Percentiles rank a stretch among this genome's conserved stretches.
Evolutionary conservation across 2,329 filamentous ascomycete genomes (phyloP).

Genomic region (Davidsoniella virescens): DNA sequence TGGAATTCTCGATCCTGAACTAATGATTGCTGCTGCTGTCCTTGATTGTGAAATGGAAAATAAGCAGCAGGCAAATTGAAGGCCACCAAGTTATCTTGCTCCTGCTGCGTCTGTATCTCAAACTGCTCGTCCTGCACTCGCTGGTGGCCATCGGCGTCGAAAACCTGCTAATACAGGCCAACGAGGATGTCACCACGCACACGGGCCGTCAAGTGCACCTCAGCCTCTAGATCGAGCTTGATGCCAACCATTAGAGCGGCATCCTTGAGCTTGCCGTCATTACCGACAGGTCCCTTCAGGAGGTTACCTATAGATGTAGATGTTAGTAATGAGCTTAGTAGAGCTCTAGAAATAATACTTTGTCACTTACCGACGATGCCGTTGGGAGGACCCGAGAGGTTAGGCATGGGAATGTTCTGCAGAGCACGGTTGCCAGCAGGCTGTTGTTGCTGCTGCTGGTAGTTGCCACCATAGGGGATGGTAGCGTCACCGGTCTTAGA

Average conservation of each 20-base stretch:
- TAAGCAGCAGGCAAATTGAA: not conserved
- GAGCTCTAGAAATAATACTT: not conserved
- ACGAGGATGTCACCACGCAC: conserved; percentile 45
- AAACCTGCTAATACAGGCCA: conserved; percentile 32
- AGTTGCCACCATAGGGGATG: conserved; percentile 16
- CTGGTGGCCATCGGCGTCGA: conserved; percentile 4
- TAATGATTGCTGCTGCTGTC: too few species aligned
- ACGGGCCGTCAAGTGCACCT: conserved; percentile 43
- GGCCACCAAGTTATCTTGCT: too few species aligned
- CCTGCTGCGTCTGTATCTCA: too few species aligned
- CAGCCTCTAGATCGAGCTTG: conserved; percentile 46
- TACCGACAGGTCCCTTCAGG: conserved; percentile 39
- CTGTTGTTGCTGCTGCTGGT: conserved; percentile 18
- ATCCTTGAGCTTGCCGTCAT: conserved; percentile 39
- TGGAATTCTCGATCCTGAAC: too few species aligned
- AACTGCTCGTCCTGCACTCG: not conserved
- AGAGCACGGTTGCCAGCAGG: conserved; percentile 17
- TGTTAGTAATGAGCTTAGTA: not conserved
- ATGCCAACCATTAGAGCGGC: conserved; percentile 44
- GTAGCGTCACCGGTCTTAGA: conserved; percentile 17
- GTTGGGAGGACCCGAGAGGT: conserved; percentile 22
- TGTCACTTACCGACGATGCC: conserved; percentile 17
- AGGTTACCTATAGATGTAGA: conserved; percentile 27
- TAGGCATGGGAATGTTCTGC: conserved; percentile 21
- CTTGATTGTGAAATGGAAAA: too few species aligned